Evolutionary conservation across 345 rosid genomes (phyloP).

Genomic region (Corymbia maculata): DNA sequence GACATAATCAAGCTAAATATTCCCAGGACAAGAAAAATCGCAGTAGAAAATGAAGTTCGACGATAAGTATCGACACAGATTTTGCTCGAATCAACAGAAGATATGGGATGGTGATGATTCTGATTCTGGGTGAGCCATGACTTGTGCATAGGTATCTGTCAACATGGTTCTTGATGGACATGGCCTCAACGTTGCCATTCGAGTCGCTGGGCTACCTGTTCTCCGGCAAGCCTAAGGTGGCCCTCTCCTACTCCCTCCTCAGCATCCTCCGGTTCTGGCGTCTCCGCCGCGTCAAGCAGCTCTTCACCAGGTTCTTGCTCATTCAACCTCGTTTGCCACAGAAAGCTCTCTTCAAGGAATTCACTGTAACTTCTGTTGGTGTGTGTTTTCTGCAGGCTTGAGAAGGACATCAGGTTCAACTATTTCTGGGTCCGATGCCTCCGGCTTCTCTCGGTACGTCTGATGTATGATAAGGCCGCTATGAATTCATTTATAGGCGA

Average conservation of each 20-base stretch:
- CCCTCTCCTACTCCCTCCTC: constrained; percentile 43
- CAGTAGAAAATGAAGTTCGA: not conserved
- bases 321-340: not conserved
- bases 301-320: constrained; percentile 62
- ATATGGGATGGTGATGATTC: not conserved
- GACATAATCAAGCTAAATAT: not conserved
- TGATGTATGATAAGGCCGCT: not conserved
- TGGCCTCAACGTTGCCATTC: constrained; percentile 86
- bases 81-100: not conserved
- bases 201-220: constrained; percentile 49
- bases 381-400: constrained; percentile 34
- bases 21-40: not conserved
- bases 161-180: constrained; percentile 91
- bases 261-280: constrained; percentile 85
- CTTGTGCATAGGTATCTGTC: constrained; percentile 54
- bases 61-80: not conserved
- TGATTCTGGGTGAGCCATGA: not conserved
- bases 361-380: not conserved
- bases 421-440: constrained; percentile 76
- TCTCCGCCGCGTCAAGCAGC: constrained; percentile 61
- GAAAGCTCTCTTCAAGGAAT: not conserved
- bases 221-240: constrained; percentile 40
- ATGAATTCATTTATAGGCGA: too few relatives aligned
- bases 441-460: constrained; percentile 59
- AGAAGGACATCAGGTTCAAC: constrained; percentile 85